Evolutionary conservation across 345 rosid genomes (phyloP).

Genomic region (Pistacia integerrima): DNA sequence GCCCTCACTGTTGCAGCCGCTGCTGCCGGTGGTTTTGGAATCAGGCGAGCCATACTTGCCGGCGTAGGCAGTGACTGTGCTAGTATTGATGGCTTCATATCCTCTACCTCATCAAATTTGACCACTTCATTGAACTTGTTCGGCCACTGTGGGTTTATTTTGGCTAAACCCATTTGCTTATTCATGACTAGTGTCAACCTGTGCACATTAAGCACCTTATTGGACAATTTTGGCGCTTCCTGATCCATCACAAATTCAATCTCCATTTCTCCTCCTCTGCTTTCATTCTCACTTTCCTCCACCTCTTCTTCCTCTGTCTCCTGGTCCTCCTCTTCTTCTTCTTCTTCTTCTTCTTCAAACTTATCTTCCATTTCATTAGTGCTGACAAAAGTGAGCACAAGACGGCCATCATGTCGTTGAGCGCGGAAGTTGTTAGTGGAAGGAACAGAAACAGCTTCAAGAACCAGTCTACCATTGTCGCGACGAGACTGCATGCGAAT

Average conservation of each 20-base stretch:
- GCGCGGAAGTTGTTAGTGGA: constrained; percentile 69
- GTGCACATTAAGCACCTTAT: constrained; percentile 43
- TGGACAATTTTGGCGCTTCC: constrained; percentile 37
- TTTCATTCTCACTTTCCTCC: constrained; percentile 15
- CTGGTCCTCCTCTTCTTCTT: constrained; percentile 18
- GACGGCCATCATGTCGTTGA: constrained; percentile 85
- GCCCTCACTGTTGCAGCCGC: constrained; percentile 17
- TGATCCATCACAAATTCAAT: constrained; percentile 26
- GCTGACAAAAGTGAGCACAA: constrained; percentile 66
- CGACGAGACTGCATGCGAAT: constrained; percentile 73
- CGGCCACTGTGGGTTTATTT: constrained; percentile 56
- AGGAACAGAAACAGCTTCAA: constrained; percentile 85
- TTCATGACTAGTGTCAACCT: constrained; percentile 56
- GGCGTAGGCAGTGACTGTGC: constrained; percentile 67
- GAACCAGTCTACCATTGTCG: constrained; percentile 82
- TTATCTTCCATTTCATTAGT: constrained; percentile 17
- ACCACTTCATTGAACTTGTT: constrained; percentile 31
- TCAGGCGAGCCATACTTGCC: constrained; percentile 44
- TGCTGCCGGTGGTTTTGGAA: constrained; percentile 32
- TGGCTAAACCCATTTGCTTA: constrained; percentile 49
- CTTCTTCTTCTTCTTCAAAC: constrained; percentile 24
- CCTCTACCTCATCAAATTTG: constrained; percentile 29
- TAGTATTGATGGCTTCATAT: constrained; percentile 30
- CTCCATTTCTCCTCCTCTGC: constrained; percentile 19
- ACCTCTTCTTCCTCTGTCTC: constrained; percentile 19